Evolutionary conservation across 1,139 yeast species (phyloP), one percentile per base, ranked within the genome.

Genomic region (Suhomyces panamericanus): DNA sequence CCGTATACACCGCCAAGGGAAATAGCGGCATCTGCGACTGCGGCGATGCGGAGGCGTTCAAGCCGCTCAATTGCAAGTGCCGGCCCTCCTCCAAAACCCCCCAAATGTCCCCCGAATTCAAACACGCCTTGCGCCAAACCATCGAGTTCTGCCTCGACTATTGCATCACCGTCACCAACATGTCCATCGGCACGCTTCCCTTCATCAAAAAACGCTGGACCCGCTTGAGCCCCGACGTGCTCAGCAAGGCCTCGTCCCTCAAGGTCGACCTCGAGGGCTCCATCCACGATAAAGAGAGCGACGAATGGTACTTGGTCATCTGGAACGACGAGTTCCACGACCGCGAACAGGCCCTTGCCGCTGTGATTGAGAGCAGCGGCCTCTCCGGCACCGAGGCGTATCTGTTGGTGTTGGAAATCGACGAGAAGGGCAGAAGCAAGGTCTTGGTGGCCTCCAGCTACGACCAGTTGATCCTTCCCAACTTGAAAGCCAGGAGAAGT

Each of bases 41-140:
- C 67, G 97, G 98, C 2, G 96, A 93, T 59, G 74, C 78, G 0
- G 88, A 85, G 50, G 95, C 96, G 0, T 91, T 96, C 83, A 62
- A 60, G 6, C 64, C 69, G 3, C 67, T 83, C 42, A 67, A 78
- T 44, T 91, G 97, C 62, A 62, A 58, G 37, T 67, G 73, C 48
- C 35, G 27, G 12, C 30, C 28, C 13, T 32, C 12, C 12, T 32
- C 35, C 17, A 44, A 30, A 6, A 22, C 36, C 10, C 13, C 35
- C 10, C 42, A 33, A 3, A 20, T 37, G 15, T 45, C 49, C 4
- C 49, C 53, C 4, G 56, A 49, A 9, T 47, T 53, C 22, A 36
- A 34, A 7, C 29, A 38, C 1, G 39, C 63, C 28, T 57, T 76
- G 11, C 43, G 50, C 24, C 51, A 50, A 2, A 68, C 81, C 0